phyloP scores from a whole-genome alignment of 139 green algal genomes.

The Chlorella sp. region DNA sequence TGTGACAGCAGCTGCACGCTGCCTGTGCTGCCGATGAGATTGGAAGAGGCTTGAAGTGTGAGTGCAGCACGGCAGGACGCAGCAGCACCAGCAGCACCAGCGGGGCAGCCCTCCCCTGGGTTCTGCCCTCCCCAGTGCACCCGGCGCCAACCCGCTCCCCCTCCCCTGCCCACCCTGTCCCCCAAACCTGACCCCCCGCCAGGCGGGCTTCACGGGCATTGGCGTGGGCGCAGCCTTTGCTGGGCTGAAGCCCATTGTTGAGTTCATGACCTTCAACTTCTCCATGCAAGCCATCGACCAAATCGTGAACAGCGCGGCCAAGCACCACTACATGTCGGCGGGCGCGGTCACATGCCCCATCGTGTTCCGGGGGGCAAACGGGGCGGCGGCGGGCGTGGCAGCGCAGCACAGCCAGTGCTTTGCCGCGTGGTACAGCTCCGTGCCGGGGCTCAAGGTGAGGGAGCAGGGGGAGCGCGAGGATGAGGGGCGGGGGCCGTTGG shows the following conservation, averaged over 20 bases:
- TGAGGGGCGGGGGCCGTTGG: not conserved
- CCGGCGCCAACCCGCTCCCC: not conserved
- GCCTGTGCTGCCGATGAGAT: no score
- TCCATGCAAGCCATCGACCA: slow-evolving; percentile 99
- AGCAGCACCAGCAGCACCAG: not conserved
- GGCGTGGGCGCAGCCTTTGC: slow-evolving; percentile 93
- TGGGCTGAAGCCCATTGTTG: slow-evolving; percentile 91
- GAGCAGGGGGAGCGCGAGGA: not conserved
- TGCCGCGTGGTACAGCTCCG: slow-evolving; percentile 94
- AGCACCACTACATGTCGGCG: slow-evolving; percentile 99
- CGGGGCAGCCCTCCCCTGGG: not conserved
- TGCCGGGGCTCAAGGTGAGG: slow-evolving; percentile 95
- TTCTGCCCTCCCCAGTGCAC: not conserved
- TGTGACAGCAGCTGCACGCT: not conserved
- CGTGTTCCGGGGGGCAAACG: slow-evolving; percentile 98
- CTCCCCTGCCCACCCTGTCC: not conserved
- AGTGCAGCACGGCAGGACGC: not conserved
- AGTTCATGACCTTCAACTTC: slow-evolving; percentile 99
- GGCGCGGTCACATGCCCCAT: slow-evolving; percentile 94
- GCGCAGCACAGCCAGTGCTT: slow-evolving; percentile 99
- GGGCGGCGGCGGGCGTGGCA: slow-evolving; percentile 94
- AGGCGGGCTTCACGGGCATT: slow-evolving; percentile 97
- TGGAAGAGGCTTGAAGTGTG: no score
- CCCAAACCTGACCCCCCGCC: not conserved
- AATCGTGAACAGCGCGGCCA: slow-evolving; percentile 98